These are phyloP conservation scores for Camelina sativa DNA, from an alignment of 345 rosid species.

Conservation along the genomic window DNA sequence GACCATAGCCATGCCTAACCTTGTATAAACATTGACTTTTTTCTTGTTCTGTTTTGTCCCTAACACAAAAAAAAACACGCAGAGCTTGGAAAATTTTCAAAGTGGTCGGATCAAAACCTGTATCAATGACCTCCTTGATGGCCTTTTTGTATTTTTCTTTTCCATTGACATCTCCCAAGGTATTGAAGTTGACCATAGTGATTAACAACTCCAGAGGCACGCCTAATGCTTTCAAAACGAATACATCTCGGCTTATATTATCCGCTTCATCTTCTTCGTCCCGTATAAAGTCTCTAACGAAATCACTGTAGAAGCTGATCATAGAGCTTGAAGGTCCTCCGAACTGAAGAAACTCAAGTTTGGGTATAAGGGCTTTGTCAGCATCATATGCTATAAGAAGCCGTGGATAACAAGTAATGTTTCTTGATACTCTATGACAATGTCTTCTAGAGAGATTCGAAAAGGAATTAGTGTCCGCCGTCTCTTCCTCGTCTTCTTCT, in stretches of 20 bases:
- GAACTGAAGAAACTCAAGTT: conserved; percentile 36
- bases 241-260: neutral
- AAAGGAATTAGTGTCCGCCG: conserved; percentile 4
- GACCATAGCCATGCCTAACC: conserved; percentile 21
- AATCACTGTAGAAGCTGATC: conserved; percentile 1
- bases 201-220: conserved; percentile 23
- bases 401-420: conserved; percentile 4
- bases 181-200: neutral
- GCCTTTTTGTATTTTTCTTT: conserved; percentile 3
- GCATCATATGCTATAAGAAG: conserved; percentile 8
- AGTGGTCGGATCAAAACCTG: conserved; percentile 31
- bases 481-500: neutral
- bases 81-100: conserved; percentile 30
- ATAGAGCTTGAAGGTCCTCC: conserved; percentile 25
- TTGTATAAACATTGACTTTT: neutral
- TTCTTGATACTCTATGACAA: conserved; percentile 14
- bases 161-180: neutral
- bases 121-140: conserved; percentile 7
- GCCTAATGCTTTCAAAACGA: conserved; percentile 19
- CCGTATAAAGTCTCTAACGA: neutral
- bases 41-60: neutral
- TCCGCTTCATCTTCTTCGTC: neutral
- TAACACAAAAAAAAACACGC: neutral
- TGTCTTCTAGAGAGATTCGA: neutral
- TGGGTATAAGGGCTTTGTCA: conserved; percentile 33